Conservation (phyloP, 2,329 filamentous ascomycete genomes). For the Colletotrichum zoysiae region DNA sequence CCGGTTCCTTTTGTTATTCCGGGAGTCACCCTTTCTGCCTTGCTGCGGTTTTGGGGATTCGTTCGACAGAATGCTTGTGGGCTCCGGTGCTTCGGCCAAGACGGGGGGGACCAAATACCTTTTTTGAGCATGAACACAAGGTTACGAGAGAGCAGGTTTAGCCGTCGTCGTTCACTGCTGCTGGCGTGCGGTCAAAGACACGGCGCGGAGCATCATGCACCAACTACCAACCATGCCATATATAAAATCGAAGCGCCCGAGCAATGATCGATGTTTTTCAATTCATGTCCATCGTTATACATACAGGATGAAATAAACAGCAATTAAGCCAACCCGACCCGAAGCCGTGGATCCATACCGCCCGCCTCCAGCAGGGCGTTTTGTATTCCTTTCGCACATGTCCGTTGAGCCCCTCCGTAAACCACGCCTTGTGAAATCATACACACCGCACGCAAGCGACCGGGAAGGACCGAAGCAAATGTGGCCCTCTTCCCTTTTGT, state of each 20-base stretch:
- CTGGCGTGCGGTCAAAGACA: too few relatives aligned
- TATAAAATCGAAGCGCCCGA: background rate
- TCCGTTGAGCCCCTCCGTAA: constrained; percentile 22
- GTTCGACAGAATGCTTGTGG: background rate
- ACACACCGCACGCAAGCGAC: constrained; percentile 30
- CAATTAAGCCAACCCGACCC: constrained; percentile 25
- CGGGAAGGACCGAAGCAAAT: constrained; percentile 22
- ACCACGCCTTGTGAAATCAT: constrained; percentile 39
- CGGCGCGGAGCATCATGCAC: background rate
- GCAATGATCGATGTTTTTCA: constrained; percentile 29
- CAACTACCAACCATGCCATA: background rate
- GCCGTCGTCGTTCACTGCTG: too few relatives aligned
- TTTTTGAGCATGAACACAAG: background rate
- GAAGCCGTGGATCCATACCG: constrained; percentile 34
- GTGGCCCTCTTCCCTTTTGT: constrained; percentile 11
- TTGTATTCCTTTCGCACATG: constrained; percentile 34
- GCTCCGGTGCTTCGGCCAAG: background rate
- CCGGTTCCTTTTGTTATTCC: background rate
- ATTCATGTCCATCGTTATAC: constrained; percentile 44
- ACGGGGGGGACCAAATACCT: background rate
- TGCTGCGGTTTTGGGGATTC: too few relatives aligned
- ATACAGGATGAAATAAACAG: constrained; percentile 32
- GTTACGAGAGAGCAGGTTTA: background rate
- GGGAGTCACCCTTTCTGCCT: background rate
- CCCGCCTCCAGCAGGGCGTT: constrained; percentile 16